These are phyloP conservation scores for Coemansia sp. DNA, from an alignment of 192 early-diverging fungal genomes.

Conservation along the genomic window DNA sequence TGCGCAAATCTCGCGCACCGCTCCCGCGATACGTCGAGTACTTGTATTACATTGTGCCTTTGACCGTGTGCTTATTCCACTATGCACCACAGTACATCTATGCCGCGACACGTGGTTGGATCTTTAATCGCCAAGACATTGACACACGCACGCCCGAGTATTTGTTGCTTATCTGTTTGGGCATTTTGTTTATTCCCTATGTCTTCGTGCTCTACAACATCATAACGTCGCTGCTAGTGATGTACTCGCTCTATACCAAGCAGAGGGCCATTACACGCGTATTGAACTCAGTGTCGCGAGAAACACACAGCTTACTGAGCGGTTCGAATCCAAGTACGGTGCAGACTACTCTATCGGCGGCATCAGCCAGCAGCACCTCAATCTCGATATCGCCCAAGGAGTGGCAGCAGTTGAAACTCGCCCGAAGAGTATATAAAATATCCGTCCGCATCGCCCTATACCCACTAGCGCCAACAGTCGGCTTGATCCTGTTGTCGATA, in stretches of 20 bases:
- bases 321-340: background rate
- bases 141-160: constrained; percentile 19
- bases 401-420: constrained; percentile 22
- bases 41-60: constrained; percentile 32
- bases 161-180: constrained; percentile 13
- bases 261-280: constrained; percentile 22
- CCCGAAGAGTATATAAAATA: constrained; percentile 31
- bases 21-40: constrained; percentile 36
- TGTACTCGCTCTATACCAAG: constrained; percentile 26
- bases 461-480: constrained; percentile 24
- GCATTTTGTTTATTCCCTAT: constrained; percentile 14
- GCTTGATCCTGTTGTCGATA: constrained; percentile 13
- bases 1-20: constrained; percentile 13
- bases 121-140: constrained; percentile 11
- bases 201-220: constrained; percentile 44
- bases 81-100: constrained; percentile 17
- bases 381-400: constrained; percentile 21
- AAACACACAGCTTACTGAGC: constrained; percentile 9
- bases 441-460: constrained; percentile 48
- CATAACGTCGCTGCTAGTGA: constrained; percentile 19
- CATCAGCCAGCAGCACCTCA: background rate
- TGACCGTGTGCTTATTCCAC: constrained; percentile 10
- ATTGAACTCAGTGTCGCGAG: constrained; percentile 10
- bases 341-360: background rate
- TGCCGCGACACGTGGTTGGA: constrained; percentile 11